Base-by-base conservation (phyloP, 2,329 filamentous ascomycete species). In the Ophiostoma sp. region DNA sequence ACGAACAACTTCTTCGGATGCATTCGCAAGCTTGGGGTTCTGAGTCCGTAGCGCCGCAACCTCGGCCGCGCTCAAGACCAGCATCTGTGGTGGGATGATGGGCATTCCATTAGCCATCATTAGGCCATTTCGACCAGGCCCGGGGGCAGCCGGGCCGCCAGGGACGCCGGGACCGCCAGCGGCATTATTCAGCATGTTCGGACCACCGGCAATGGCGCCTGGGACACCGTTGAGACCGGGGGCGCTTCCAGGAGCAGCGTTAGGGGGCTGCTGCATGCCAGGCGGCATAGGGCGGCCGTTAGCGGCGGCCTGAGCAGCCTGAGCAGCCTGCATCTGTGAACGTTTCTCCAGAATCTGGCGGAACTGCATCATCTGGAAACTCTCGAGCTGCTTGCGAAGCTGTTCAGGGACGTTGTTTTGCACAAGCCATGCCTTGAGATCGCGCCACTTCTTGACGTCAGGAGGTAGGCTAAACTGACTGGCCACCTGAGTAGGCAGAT, bases 381-480 rank as follows among this genome's bases (percentile, higher is more conserved):
- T 72, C 3, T 72, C 72, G 15, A 84, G 76, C 68, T 79, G 78
- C 6, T 69, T 73, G 31, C 79, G 78, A 10, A 78, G 68, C 2
- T 76, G 71, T 5, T 77, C 76, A 0, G 78, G 73, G 0, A 81
- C 71, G 67, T 77, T 79, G 67, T 80, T 81, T 68, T 79, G 78
- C 11, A 72, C 72, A 4, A 83, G 73, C 80, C 81, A 84, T 1
- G 74, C 71, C 74, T 82, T 83, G 13, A 85, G 76, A 3, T 84
- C 81, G 20, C 77, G 77, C 83, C 83, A 85, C 72, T 82, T 85
- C 75, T 83, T 83, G 5, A 83, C 74, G 0, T 84, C 81, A 0
- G 77, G 74, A 1, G 82, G 81, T 2, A 83, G 70, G 27, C 68
- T 74, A 1, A 78, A 73, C 11, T 74, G 70, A 17, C 77, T 74